Percentiles rank a stretch among this genome's conserved stretches.
Evolutionary conservation across 1,284 basidiomycete genomes (phyloP).

Genomic region (Cerioporus squamosus): DNA sequence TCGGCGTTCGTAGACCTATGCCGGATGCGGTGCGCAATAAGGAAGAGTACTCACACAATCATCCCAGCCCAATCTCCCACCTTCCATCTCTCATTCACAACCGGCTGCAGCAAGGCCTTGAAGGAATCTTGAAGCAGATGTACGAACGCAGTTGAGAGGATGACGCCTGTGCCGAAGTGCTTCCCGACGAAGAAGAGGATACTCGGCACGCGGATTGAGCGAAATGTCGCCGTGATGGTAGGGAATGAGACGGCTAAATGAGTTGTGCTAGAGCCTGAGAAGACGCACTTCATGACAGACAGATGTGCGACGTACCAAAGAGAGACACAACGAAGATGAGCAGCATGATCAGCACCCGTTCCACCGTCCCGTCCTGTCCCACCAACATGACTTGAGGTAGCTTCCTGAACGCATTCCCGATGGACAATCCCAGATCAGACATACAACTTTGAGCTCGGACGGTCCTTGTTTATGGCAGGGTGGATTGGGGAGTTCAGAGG

Average conservation of each 20-base stretch:
- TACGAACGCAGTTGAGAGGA: slow-evolving; percentile 78
- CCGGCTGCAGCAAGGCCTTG: slow-evolving; percentile 52
- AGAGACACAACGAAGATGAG: slow-evolving; percentile 43
- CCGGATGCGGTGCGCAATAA: neutral
- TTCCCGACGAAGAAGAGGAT: slow-evolving; percentile 79
- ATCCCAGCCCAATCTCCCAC: slow-evolving; percentile 65
- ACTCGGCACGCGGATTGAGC: slow-evolving; percentile 61
- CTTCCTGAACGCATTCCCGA: slow-evolving; percentile 2
- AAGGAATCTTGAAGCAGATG: slow-evolving; percentile 80
- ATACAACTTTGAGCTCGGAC: neutral
- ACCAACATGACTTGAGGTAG: neutral
- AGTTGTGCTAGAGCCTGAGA: neutral
- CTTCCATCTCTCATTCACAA: slow-evolving; percentile 48
- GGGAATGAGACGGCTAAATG: slow-evolving; percentile 70
- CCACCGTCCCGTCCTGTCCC: slow-evolving; percentile 1
- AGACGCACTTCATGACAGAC: neutral
- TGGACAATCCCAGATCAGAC: neutral
- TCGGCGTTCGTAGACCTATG: neutral
- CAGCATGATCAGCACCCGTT: slow-evolving; percentile 31
- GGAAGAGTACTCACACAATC: slow-evolving; percentile 60
- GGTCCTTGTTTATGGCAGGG: neutral
- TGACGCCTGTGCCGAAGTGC: slow-evolving; percentile 83
- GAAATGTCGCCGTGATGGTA: slow-evolving; percentile 56
- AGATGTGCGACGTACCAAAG: slow-evolving; percentile 32
- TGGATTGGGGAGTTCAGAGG: neutral